A percentile compares a stretch with the other conserved stretches of the same genome.
These are phyloP conservation scores for Debaryomyces udenii DNA, from an alignment of 1,139 yeast species.

Conservation along the genomic window DNA sequence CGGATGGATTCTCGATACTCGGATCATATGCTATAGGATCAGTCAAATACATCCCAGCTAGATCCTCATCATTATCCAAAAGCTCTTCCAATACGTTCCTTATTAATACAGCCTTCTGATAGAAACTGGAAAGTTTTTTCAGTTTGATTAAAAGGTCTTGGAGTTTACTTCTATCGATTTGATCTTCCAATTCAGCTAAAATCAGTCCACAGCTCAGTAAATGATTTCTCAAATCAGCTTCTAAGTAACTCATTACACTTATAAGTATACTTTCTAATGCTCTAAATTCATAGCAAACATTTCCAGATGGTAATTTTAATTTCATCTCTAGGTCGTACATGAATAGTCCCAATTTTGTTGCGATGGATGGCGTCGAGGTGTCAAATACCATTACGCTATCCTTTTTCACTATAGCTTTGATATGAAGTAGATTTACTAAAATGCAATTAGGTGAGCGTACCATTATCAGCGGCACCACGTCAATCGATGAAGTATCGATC, in stretches of 20 bases:
- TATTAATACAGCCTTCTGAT: slow-evolving; percentile 81
- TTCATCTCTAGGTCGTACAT: slow-evolving; percentile 87
- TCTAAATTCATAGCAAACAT: slow-evolving; percentile 72
- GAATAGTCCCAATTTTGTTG: slow-evolving; percentile 72
- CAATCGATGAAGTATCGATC: slow-evolving; percentile 85
- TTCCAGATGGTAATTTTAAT: slow-evolving; percentile 49
- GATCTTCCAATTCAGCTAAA: slow-evolving; percentile 78
- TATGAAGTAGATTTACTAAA: slow-evolving; percentile 77
- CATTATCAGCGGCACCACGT: slow-evolving; percentile 85
- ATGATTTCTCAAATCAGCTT: slow-evolving; percentile 82
- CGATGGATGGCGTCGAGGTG: slow-evolving; percentile 55
- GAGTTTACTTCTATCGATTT: slow-evolving; percentile 80
- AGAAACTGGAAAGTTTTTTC: slow-evolving; percentile 77
- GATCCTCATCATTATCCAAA: slow-evolving; percentile 85
- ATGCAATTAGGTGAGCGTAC: slow-evolving; percentile 75
- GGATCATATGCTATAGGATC: slow-evolving; percentile 34
- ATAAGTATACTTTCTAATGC: slow-evolving; percentile 89
- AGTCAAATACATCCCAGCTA: slow-evolving; percentile 81
- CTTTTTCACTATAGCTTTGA: slow-evolving; percentile 81
- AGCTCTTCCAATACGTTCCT: slow-evolving; percentile 86
- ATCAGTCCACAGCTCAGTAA: slow-evolving; percentile 74
- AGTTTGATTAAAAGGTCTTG: slow-evolving; percentile 80
- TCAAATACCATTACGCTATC: slow-evolving; percentile 86
- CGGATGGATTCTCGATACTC: slow-evolving; percentile 31
- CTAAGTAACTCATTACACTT: slow-evolving; percentile 79